Conservation (phyloP, 768 basidiomycete genomes). For the Botryobasidium botryosum region DNA sequence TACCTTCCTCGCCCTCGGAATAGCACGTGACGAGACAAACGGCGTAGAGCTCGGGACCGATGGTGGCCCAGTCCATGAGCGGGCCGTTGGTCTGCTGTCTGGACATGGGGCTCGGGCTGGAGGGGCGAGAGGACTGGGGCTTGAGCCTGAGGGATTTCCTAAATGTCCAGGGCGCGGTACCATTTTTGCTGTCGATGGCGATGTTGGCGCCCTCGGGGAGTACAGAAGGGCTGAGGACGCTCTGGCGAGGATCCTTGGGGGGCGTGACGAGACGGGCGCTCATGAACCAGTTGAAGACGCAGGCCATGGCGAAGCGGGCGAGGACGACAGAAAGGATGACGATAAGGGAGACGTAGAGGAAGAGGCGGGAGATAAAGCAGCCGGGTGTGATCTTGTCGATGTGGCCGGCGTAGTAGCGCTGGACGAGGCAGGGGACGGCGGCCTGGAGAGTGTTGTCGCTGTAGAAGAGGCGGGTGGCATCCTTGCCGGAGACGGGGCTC, state of each 20-base stretch:
- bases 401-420: conserved; percentile 83
- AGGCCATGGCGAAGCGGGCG: conserved; percentile 90
- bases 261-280: conserved; percentile 66
- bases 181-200: conserved; percentile 76
- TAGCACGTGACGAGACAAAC: conserved; percentile 96
- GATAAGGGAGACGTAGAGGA: conserved; percentile 80
- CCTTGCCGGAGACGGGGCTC: conserved; percentile 48
- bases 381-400: conserved; percentile 96
- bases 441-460: conserved; percentile 44
- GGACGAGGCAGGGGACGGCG: conserved; percentile 61
- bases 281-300: conserved; percentile 92
- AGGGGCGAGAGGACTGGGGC: conserved; percentile 32
- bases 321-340: conserved; percentile 84
- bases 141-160: conserved; percentile 28
- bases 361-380: conserved; percentile 77
- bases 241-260: conserved; percentile 58
- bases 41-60: conserved; percentile 88
- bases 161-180: conserved; percentile 87
- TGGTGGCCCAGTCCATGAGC: conserved; percentile 70
- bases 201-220: conserved; percentile 93
- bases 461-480: conserved; percentile 78
- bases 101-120: conserved; percentile 37
- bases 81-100: conserved; percentile 26
- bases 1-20: conserved; percentile 86
- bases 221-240: conserved; percentile 85